Base-by-base conservation (phyloP, 1,139 yeast genomes). In the Kodamaea arcana region DNA sequence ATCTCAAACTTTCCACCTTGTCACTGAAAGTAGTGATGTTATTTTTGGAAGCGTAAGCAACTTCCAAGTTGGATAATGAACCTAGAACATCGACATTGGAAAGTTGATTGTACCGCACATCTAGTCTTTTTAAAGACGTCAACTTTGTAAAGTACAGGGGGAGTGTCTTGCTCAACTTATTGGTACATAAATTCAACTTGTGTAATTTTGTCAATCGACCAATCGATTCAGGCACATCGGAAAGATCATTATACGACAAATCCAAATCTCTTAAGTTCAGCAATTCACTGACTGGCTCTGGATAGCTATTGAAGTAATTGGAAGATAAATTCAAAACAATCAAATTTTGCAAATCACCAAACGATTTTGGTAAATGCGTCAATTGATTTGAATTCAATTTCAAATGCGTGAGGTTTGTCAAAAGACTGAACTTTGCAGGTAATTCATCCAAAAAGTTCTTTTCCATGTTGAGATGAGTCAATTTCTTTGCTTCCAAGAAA, bases 221-320 rank as follows among this genome's bases (percentile, higher is more conserved):
- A 26, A 87, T 73, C 4, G 80, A 69, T n/a, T 62, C 66, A 0
- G 95, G 94, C 3, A 90, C 50, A 3, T 44, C 45, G 3, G 71
- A 61, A 32, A 92, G 72, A 40, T 78, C 78, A 56, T 92, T 92
- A 58, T 87, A 90, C 0, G 96, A 86, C 33, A 92, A 56, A 52
- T 90, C 95, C 42, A 92, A 65, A 39, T 82, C 84, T 30, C 68
- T 62, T 41, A 92, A 68, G 35, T 76, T 72, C 0, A 68, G 54
- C 45, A 92, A 67, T 16, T 73, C 69, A 50, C 80, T 79, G n/a
- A 88, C 60, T 5, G 83, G 75, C 34, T 76, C 80, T 0, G 95
- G 95, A 44, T 85, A 81, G 6, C 55, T 56, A 27, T 72, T 71
- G 48, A 92, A 76, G 42, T 80, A 78, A 55, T 94, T 94, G 1